phyloP scores from a whole-genome alignment of 768 basidiomycete genomes.

The Sistotremastrum niveocremeum region DNA sequence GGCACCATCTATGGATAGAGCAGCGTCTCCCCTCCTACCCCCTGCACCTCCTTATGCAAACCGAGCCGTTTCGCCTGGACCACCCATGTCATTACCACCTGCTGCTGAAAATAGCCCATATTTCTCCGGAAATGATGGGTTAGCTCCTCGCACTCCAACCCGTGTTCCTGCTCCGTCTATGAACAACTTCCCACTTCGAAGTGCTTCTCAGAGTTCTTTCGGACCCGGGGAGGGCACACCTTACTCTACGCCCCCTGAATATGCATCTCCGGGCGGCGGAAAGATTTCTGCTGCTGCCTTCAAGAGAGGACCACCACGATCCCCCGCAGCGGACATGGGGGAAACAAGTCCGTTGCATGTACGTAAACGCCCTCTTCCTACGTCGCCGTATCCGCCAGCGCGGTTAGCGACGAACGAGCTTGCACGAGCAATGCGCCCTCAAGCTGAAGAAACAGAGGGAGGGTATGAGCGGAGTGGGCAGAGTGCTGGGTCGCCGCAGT shows the following conservation, averaged over 20 bases:
- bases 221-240: conserved; percentile 12
- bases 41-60: conserved; percentile 25
- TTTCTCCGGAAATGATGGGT: conserved; percentile 1
- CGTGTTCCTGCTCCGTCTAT: conserved; percentile 3
- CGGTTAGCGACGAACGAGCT: background rate
- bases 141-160: conserved; percentile 13
- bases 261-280: conserved; percentile 27
- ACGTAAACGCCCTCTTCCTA: conserved; percentile 35
- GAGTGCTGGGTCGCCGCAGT: conserved; percentile 7
- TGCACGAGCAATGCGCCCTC: background rate
- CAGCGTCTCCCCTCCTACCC: conserved; percentile 19
- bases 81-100: background rate
- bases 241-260: conserved; percentile 35
- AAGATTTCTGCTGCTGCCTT: conserved; percentile 73
- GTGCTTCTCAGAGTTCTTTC: conserved; percentile 8
- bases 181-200: conserved; percentile 8
- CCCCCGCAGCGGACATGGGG: conserved; percentile 14
- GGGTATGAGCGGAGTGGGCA: conserved; percentile 3
- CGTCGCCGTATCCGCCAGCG: conserved; percentile 25
- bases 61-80: background rate
- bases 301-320: conserved; percentile 33
- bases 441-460: conserved; percentile 1
- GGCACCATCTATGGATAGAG: conserved; percentile 12
- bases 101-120: background rate
- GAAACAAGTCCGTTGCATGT: conserved; percentile 35